Base-by-base conservation (phyloP, 352 stramenopile species). In the Thalassiosira livingstoniorum region DNA sequence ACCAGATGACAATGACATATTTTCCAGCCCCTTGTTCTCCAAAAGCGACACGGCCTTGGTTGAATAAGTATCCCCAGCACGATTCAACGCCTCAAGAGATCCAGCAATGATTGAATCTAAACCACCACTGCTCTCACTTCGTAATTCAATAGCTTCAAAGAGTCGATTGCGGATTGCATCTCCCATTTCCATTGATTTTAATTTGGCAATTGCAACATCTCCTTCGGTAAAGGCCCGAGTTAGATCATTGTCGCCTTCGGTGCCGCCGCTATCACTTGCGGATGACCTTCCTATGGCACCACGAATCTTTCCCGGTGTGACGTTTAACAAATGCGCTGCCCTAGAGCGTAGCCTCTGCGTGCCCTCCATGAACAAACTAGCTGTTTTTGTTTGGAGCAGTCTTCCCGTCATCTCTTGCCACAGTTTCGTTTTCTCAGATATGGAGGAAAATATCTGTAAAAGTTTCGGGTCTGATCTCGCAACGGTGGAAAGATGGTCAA, bases 71-170 rank as follows among this genome's bases (percentile, higher is more conserved):
- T 91, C 66, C 39, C 69, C 53, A 11, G 31, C 72, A 23, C 39
- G 57, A 78, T 70, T 43, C 29, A 92, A 63, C 4, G 65, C 75
- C 34, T 72, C 81, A 37, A 95, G 69, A 18, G 89, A 89, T 63
- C 87, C 82, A 31, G 91, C 91, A 84, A 95, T 94, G 31, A 95
- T 94, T 21, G 84, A 87, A 90, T 95, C 91, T 57, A 95, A 85
- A 39, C 91, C 91, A 27, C 91, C 91, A 35, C 87, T 68, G n/a
- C 86, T 90, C 61, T 90, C 91, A 69, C 83, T 92, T 47, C 89
- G 69, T 35, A 94, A 66, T 85, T 95, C 91, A 78, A 95, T 93
- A 0, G 89, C 89, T 47, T 80, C 43, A 27, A 94, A 87, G 4
- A 95, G 63, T 32, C 89, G 80, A 70, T 79, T 57, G 34, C 84